Percentiles rank a stretch among this genome's conserved stretches.
phyloP scores from a whole-genome alignment of 129 eudicot species.

The Flaveria sonorensis region DNA sequence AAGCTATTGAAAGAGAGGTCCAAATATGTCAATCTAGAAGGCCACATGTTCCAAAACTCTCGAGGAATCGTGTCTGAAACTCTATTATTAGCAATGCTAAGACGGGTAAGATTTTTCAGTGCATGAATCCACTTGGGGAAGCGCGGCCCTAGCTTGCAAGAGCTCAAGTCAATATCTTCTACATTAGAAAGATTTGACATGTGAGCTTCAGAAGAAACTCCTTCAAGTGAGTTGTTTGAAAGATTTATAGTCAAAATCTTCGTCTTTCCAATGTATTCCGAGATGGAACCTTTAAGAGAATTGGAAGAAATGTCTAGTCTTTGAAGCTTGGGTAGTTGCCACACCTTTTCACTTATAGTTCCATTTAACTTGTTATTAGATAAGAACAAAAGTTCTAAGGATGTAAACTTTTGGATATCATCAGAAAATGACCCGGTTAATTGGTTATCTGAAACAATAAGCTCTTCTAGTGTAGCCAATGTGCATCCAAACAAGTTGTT shows the following conservation, averaged over 20 bases:
- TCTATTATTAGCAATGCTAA: neutral
- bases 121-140: conserved; percentile 56
- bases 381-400: neutral
- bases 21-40: conserved; percentile 7
- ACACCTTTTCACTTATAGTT: conserved; percentile 21
- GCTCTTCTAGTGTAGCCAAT: neutral
- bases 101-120: conserved; percentile 19
- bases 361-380: conserved; percentile 10
- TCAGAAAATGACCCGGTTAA: conserved; percentile 8
- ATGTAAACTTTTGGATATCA: conserved; percentile 25
- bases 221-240: conserved; percentile 27
- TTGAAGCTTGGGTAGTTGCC: conserved; percentile 32
- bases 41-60: conserved; percentile 19
- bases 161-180: conserved; percentile 3
- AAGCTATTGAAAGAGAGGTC: conserved; percentile 32
- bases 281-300: conserved; percentile 20
- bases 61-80: conserved; percentile 12
- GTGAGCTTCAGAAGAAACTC: conserved; percentile 1
- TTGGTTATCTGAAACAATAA: neutral
- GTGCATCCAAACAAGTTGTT: conserved; percentile 24
- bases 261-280: conserved; percentile 4
- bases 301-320: conserved; percentile 9
- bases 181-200: conserved; percentile 23
- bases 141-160: conserved; percentile 44
- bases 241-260: conserved; percentile 11